Conservation (phyloP, 345 rosid species). For the Gossypium rotundifolium region DNA sequence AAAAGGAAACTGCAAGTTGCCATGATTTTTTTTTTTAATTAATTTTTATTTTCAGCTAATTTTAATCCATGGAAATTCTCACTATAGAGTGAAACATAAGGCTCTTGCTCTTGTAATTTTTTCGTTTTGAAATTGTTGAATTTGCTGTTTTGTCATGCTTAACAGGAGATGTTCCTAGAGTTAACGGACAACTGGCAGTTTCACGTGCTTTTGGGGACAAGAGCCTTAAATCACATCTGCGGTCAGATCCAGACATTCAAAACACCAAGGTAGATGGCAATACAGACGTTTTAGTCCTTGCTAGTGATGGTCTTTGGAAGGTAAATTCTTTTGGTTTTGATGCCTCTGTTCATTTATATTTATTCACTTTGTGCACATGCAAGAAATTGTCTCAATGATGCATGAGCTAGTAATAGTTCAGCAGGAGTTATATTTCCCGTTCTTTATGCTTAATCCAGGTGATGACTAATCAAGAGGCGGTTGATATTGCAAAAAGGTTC, state of each 20-base stretch:
- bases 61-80: background rate
- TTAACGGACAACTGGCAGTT: constrained; percentile 71
- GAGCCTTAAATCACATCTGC: constrained; percentile 61
- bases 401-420: constrained; percentile 1
- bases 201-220: constrained; percentile 78
- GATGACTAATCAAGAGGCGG: constrained; percentile 72
- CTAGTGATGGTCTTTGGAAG: constrained; percentile 76
- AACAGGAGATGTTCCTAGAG: constrained; percentile 76
- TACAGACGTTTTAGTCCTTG: constrained; percentile 45
- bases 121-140: background rate
- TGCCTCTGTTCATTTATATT: background rate
- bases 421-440: background rate
- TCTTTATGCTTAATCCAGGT: constrained; percentile 35
- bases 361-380: background rate
- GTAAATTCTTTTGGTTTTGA: constrained; percentile 28
- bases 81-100: background rate
- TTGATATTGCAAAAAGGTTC: constrained; percentile 57
- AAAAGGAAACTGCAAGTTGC: background rate
- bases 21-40: background rate
- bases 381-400: background rate
- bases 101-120: background rate
- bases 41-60: background rate
- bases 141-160: constrained; percentile 6
- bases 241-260: constrained; percentile 57
- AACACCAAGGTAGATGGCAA: constrained; percentile 26